Evolutionary conservation across 2,329 filamentous ascomycete genomes (phyloP), one percentile per base, ranked within the genome.

Genomic region (Aureobasidium sp.): DNA sequence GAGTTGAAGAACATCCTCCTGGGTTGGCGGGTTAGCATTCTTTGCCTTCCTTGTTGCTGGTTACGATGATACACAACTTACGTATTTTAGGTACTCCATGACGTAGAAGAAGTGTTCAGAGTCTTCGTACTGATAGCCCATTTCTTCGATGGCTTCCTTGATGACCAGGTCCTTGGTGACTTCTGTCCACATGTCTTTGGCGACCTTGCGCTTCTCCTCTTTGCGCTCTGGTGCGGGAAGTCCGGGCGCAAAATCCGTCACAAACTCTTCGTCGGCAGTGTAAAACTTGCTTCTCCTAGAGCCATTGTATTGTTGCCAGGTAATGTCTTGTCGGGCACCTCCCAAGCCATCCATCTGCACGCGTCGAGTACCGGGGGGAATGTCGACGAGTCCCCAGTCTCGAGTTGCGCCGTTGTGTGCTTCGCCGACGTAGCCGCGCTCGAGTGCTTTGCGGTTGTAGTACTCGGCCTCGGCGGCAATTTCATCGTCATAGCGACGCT

Each of bases 91-190:
- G 73, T 96, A 97, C 65, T 93, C 86, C 79, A 96, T 93, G 49
- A 97, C 85, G 74, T 97, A 97, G 76, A 89, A 97, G 75, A 91
- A 95, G 65, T 83, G 84, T 60, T 91, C 88, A 0, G 90, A 94
- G 80, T 97, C 92, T 72, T 97, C 91, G 71, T 87, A 97, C 64
- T 90, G 86, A 74, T 96, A 97, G 2, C 90, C 90, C 71, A 87
- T 78, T 69, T 88, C 81, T 68, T 96, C 87, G 66, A 97, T 89
- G 20, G 94, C 94, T 72, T 97, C 91, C 58, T 88, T 86, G 63
- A 87, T 81, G 17, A 97, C 90, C 39, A 97, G 77, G 68, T 96
- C 92, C 76, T 96, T 96, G 49, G 93, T 96, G 68, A 99, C 91
- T 76, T 97, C 94, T 0, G 94, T 99, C 93, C 93, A 97, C 79